Evolutionary conservation across 768 basidiomycete species (phyloP), one percentile per base, ranked within the genome.

Genomic region (Tubosaeta sp.): DNA sequence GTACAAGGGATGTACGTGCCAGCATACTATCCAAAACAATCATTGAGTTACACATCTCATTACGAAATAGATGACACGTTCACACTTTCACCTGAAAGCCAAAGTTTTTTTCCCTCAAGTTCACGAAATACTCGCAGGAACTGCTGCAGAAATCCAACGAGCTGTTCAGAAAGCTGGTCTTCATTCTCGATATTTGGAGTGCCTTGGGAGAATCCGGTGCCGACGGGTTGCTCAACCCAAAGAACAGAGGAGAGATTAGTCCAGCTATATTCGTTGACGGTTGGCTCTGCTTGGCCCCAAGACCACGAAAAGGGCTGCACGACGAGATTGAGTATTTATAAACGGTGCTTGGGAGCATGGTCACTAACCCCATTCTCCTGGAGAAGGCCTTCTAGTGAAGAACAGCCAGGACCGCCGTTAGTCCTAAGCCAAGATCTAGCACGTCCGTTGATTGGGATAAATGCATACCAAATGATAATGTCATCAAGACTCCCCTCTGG

Each of bases 361-460:
- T 14, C 4, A 66, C 80, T 44, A 58, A 86, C 86, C 13, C 87
- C 87, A 55, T 87, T 87, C 61, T 89, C 87, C 63, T 88, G 83
- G 3, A 89, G 61, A 31, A 84, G 65, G 16, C 86, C 87, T 61
- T 86, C 81, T 0, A 89, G 70, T 2, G 86, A 85, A 11, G 84
- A 87, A 59, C 87, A 88, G 25, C 87, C 86, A 0, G 87, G 87
- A 1, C 87, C 86, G n/a, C 87, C 87, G 56, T 87, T 88, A 5
- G 82, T 86, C 86, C 85, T 87, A 59, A 19, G 46, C 48, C 5
- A 40, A 25, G 2, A 16, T 48, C 5, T 24, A 42, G 11, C 13
- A 27, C 9, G 27, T 36, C 4, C 6, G 1, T 29, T 11, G 6
- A 24, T 16, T 27, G 7, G 8, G 32, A 40, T 36, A 27, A 10